phyloP scores from a whole-genome alignment of 441 rosid genomes.

The Erysimum cheiri region DNA sequence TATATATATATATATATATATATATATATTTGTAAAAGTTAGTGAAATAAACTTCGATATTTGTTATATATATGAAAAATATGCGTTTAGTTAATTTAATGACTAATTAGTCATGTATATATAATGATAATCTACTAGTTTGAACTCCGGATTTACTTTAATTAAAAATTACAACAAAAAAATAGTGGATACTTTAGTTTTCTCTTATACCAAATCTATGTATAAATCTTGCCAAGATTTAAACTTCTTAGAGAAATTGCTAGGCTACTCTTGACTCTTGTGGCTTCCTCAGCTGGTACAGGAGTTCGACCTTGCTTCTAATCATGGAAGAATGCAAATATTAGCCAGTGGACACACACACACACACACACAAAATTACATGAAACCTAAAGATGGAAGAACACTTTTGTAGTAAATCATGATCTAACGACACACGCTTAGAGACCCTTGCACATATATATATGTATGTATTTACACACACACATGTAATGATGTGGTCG shows the following conservation, averaged over 20 bases:
- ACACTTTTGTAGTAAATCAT: conserved; percentile 26
- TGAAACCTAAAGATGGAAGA: conserved; percentile 16
- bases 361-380: not conserved
- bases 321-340: conserved; percentile 22
- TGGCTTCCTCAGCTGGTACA: conserved; percentile 4
- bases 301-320: not conserved
- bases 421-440: conserved; percentile 6
- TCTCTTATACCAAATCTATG: not conserved
- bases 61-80: not conserved
- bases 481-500: conserved; percentile 45
- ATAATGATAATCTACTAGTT: too few species aligned
- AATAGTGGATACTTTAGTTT: not conserved
- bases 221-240: not conserved
- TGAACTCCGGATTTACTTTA: not conserved
- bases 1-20: too few species aligned
- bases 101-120: too few species aligned
- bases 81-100: too few species aligned
- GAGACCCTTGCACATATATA: conserved; percentile 24
- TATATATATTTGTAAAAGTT: conserved; percentile 13
- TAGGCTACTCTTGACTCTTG: conserved; percentile 16
- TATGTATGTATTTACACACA: conserved; percentile 19
- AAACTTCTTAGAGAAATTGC: not conserved
- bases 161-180: not conserved
- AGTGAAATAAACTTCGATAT: not conserved
- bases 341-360: not conserved